phyloP scores from a whole-genome alignment of 257 asterid genomes.

The Thymus quinquecostatus region DNA sequence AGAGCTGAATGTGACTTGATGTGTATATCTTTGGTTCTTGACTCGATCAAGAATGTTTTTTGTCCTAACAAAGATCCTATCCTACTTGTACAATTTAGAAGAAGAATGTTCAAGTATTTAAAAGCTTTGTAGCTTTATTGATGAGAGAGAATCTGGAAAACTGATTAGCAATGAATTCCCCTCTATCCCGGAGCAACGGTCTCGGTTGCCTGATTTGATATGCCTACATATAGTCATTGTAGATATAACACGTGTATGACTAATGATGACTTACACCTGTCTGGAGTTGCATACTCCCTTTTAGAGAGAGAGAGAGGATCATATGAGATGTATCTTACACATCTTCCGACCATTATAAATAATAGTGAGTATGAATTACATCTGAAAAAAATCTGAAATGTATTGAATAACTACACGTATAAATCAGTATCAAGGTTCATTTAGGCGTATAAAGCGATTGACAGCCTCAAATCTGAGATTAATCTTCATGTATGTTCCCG shows the following conservation, averaged over 20 bases:
- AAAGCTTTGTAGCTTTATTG: too few relatives aligned
- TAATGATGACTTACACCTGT: too few relatives aligned
- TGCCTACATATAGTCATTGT: too few relatives aligned
- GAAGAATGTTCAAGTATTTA: too few relatives aligned
- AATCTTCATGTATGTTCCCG: constrained; percentile 17
- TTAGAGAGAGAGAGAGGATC: too few relatives aligned
- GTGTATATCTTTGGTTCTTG: not conserved
- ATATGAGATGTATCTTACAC: not conserved
- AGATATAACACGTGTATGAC: too few relatives aligned
- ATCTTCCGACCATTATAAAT: not conserved
- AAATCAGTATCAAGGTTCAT: constrained; percentile 13
- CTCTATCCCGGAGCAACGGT: too few relatives aligned
- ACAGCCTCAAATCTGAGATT: constrained; percentile 5
- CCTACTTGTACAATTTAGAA: too few relatives aligned
- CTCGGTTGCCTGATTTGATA: too few relatives aligned
- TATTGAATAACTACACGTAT: not conserved
- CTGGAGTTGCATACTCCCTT: too few relatives aligned
- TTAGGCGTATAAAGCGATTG: constrained; percentile 12
- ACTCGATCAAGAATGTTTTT: not conserved
- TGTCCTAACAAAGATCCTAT: not conserved
- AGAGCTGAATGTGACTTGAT: constrained; percentile 34
- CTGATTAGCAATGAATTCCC: too few relatives aligned
- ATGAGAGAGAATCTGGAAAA: too few relatives aligned
- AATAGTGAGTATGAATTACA: constrained; percentile 2
- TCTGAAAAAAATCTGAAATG: constrained; percentile 11